These are phyloP conservation scores for Colletotrichum melonis DNA, from an alignment of 2,329 filamentous ascomycete species.

Conservation along the genomic window DNA sequence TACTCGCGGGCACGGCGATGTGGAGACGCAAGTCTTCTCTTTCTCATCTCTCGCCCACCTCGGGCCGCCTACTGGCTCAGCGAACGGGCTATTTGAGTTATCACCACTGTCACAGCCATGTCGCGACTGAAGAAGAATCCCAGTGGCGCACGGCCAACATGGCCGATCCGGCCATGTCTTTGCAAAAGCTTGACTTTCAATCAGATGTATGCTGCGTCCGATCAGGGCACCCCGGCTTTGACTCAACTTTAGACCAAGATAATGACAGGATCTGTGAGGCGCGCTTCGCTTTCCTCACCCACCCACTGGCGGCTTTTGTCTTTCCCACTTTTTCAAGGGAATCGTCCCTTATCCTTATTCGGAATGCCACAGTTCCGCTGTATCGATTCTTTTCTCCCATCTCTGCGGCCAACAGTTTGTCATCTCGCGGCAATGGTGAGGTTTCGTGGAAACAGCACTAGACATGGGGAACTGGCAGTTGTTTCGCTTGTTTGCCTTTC, in stretches of 20 bases:
- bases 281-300: background rate
- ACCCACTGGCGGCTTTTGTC: conserved; percentile 2
- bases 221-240: background rate
- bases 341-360: conserved; percentile 16
- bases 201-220: background rate
- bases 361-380: conserved; percentile 4
- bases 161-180: background rate
- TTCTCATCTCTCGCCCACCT: background rate
- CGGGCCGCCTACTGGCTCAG: background rate
- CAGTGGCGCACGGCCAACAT: conserved; percentile 11
- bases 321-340: background rate
- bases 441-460: background rate
- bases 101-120: conserved; percentile 32
- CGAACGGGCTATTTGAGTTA: conserved; percentile 22
- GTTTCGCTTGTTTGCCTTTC: background rate
- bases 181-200: background rate
- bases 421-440: background rate
- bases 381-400: background rate
- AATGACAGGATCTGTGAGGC: background rate
- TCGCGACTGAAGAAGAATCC: conserved; percentile 19
- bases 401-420: background rate
- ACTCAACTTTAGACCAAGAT: background rate
- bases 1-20: background rate
- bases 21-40: background rate
- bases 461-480: background rate